phyloP scores from a whole-genome alignment of 495 filamentous ascomycete genomes.

The Hypoxylon crocopeplum region DNA sequence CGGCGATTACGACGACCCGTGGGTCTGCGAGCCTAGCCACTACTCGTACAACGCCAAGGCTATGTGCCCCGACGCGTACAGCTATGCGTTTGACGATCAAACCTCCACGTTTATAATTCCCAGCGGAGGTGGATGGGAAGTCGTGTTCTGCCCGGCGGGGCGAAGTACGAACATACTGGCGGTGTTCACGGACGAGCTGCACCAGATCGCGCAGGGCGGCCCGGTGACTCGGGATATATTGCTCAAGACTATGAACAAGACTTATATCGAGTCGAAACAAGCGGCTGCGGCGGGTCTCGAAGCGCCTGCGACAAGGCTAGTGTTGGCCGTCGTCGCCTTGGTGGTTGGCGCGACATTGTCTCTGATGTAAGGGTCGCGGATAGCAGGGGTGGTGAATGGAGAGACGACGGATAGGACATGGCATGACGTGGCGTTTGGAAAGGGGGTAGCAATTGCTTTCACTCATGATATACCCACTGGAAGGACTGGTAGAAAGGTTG shows the following conservation, averaged over 20 bases:
- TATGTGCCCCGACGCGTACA: constrained; percentile 84
- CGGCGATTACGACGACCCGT: constrained; percentile 62
- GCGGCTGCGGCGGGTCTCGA: constrained; percentile 5
- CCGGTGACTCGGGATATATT: constrained; percentile 20
- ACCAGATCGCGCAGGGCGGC: constrained; percentile 39
- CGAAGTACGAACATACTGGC: constrained; percentile 72
- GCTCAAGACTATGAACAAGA: constrained; percentile 40
- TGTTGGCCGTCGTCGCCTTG: not conserved
- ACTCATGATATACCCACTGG: constrained; percentile 22
- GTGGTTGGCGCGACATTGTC: constrained; percentile 10
- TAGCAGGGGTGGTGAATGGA: not conserved
- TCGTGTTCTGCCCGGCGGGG: constrained; percentile 77
- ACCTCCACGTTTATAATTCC: constrained; percentile 79
- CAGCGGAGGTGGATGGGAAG: constrained; percentile 72
- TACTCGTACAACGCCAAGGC: constrained; percentile 71
- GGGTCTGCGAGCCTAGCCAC: constrained; percentile 63
- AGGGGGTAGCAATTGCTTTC: not conserved
- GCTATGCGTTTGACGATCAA: constrained; percentile 78
- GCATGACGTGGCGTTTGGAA: constrained; percentile 1
- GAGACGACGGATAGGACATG: not conserved
- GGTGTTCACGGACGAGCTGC: constrained; percentile 54
- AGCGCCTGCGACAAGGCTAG: not conserved
- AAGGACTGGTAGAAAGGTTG: not conserved
- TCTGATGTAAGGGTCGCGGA: not conserved
- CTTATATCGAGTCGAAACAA: constrained; percentile 37